A percentile compares a stretch with the other conserved stretches of the same genome.
Conservation (phyloP, 331 rosid species). For the Malus hybrid region DNA sequence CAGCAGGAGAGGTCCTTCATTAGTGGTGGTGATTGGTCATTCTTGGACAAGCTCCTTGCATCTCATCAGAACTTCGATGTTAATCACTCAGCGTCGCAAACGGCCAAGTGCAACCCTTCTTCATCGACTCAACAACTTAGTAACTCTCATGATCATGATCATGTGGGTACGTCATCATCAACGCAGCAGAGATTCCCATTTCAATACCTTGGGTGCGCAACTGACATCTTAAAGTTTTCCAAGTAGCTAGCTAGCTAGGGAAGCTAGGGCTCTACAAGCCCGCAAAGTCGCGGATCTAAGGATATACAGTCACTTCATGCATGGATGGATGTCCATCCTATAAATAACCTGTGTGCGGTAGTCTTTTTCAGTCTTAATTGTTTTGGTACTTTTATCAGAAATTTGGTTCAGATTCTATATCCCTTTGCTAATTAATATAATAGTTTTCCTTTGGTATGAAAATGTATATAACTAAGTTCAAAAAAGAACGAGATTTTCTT, state of each 20-base stretch:
- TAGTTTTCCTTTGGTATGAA: conserved; percentile 22
- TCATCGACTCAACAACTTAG: not conserved
- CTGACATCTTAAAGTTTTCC: conserved; percentile 52
- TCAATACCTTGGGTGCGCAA: conserved; percentile 58
- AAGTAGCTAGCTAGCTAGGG: conserved; percentile 28
- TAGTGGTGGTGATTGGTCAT: conserved; percentile 70
- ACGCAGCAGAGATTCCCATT: conserved; percentile 58
- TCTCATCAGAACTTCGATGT: conserved; percentile 25
- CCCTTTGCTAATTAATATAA: not conserved
- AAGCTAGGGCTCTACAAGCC: not conserved
- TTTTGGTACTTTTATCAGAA: conserved; percentile 3
- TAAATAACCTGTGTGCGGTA: not conserved
- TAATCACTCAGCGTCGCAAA: not conserved
- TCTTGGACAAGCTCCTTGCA: conserved; percentile 81
- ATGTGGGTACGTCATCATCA: conserved; percentile 23
- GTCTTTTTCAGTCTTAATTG: not conserved
- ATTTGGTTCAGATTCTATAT: not conserved
- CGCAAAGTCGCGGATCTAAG: not conserved
- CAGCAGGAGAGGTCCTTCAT: conserved; percentile 29
- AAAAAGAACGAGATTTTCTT: not conserved
- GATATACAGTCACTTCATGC: not conserved
- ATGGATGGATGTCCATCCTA: not conserved
- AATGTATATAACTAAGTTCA: conserved; percentile 12
- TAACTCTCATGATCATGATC: conserved; percentile 1
- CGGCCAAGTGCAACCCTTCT: conserved; percentile 26